These are phyloP conservation scores for Linaria vulgaris DNA, from an alignment of 257 asterid genomes.

Conservation along the genomic window DNA sequence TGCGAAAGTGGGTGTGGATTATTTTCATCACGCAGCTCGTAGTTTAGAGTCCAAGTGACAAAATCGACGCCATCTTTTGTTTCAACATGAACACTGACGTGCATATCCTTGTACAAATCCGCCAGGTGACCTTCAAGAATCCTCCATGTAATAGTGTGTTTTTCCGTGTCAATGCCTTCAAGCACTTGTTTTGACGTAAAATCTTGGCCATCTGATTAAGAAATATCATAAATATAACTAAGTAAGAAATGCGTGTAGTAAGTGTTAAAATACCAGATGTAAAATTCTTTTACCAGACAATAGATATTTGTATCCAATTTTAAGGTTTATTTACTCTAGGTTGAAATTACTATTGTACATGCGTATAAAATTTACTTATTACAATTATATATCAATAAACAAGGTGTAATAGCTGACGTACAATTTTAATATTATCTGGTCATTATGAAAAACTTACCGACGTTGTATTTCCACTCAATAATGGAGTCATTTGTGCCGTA, in stretches of 20 bases:
- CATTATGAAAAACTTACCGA: too few species aligned
- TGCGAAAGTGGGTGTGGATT: slow-evolving; percentile 14
- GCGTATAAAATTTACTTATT: too few species aligned
- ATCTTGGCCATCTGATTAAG: slow-evolving; percentile 19
- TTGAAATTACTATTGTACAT: too few species aligned
- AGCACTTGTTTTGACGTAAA: slow-evolving; percentile 2
- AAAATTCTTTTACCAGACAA: too few species aligned
- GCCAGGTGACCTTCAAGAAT: slow-evolving; percentile 15
- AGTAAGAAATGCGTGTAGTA: too few species aligned
- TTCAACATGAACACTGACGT: slow-evolving; percentile 14
- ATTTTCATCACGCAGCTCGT: slow-evolving; percentile 2
- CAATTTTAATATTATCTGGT: too few species aligned
- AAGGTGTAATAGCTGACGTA: too few species aligned
- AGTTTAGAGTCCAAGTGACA: slow-evolving; percentile 1
- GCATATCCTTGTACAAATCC: slow-evolving; percentile 17
- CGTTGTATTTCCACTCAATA: slow-evolving; percentile 1
- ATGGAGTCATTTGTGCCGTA: not conserved
- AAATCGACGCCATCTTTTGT: slow-evolving; percentile 11
- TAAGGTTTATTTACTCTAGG: too few species aligned
- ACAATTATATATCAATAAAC: too few species aligned
- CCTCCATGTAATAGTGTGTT: not conserved
- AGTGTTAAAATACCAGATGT: too few species aligned
- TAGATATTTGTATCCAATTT: too few species aligned
- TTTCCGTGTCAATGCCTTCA: slow-evolving; percentile 14
- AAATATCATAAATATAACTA: too few species aligned